Base-by-base conservation (phyloP, 371 early-diverging fungal species). In the Apophysomyces sp. region DNA sequence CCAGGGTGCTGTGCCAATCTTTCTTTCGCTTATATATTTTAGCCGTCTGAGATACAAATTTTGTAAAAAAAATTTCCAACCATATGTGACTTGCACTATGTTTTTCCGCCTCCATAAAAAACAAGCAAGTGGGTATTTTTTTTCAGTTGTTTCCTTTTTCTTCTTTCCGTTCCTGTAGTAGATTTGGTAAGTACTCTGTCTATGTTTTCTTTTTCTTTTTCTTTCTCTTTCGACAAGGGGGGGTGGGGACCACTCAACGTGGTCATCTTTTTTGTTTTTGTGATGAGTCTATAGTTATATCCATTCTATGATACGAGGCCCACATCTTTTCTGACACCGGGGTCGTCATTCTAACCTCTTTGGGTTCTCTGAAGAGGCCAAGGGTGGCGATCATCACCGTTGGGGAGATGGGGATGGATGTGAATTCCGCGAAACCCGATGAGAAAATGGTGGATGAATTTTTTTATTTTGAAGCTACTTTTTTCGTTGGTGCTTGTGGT, bases 251-350 rank as follows among this genome's bases (percentile, higher is more conserved):
- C 21, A 21, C n/a, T n/a, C n/a, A n/a, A n/a, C n/a, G n/a, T n/a
- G n/a, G n/a, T n/a, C n/a, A n/a, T n/a, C n/a, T n/a, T n/a, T n/a
- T n/a, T n/a, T n/a, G n/a, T n/a, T 21, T 44, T 44, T 21, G 53
- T 65, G 72, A 72, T 76, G 76, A 76, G 40, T 68, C 41, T 53
- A 36, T 61, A 76, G 77, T 76, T 76, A 70, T 65, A 76, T 76
- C 77, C 77, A 76, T 76, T 76, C 77, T 73, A 76, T 76, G 77
- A 76, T 73, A 12, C 31, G 73, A 57, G 73, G 71, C 57, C 69
- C 71, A 73, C 77, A 76, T 68, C 52, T 41, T 63, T 37, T 60
- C 27, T 28, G 29, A 65, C 65, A 58, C 67, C 55, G 69, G 8
- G 26, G 39, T 41, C 18, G 27, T 52, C 41, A 61, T 57, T 60